Evolutionary conservation across 495 filamentous ascomycete species (phyloP), one percentile per base, ranked within the genome.

Genomic region (Rostrohypoxylon terebratum): DNA sequence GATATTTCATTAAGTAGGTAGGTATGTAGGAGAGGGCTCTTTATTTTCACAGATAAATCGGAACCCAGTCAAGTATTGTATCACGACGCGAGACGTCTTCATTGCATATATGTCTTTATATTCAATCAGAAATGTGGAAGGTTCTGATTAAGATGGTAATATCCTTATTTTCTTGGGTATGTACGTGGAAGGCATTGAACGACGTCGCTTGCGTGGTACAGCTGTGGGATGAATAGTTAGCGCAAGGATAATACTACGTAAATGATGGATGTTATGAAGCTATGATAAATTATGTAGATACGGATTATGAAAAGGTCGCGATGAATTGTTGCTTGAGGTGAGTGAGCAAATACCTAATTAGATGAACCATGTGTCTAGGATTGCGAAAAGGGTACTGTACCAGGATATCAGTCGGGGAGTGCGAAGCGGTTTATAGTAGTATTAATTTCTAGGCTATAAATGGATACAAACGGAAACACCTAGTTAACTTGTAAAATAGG

Each of bases 381-480:
- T 7, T 34, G n/a, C 14, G 9, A 38, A 55, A 50, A 55, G 20
- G 33, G 2, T 20, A 63, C 5, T 33, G 14, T 9, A 42, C 21
- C 47, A 62, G 66, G 57, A 62, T 55, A 55, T 61, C 65, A 16
- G 21, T 57, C 58, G 66, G 59, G 7, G 16, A 45, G 14, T 9
- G 31, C 59, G 58, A 69, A 62, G 31, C 21, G 1, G 2, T n/a
- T 6, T 20, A 16, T 4, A 7, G 45, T 3, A 42, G 38, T 1
- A n/a, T n/a, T n/a, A 42, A 4, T 42, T 42, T 2, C 38, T n/a
- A 14, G 13, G 13, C 38, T 14, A n/a, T 42, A 14, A 42, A 14
- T 42, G 11, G n/a, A 14, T 28, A 28, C 28, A 5, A 3, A 28
- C 28, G 28, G 28, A 28, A 42, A 42, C 38, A 42, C 11, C 13